Conservation (phyloP, 768 basidiomycete genomes). For the Suillus discolor region DNA sequence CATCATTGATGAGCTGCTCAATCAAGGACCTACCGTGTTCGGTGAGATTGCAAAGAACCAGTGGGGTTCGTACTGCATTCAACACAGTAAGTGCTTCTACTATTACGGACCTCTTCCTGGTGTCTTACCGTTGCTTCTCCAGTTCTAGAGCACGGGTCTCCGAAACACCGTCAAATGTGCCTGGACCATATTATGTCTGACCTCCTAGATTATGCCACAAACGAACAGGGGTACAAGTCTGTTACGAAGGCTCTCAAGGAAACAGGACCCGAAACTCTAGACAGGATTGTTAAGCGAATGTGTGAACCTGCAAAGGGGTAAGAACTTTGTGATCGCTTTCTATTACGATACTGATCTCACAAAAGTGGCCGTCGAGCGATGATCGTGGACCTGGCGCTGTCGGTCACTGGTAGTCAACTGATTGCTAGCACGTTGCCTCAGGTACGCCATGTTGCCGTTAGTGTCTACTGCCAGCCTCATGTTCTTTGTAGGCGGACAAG, state of each 20-base stretch:
- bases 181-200: constrained; percentile 77
- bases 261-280: constrained; percentile 74
- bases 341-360: constrained; percentile 20
- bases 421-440: constrained; percentile 82
- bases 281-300: constrained; percentile 77
- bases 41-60: constrained; percentile 82
- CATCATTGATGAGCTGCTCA: constrained; percentile 81
- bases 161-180: constrained; percentile 72
- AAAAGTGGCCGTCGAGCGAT: constrained; percentile 72
- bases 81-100: constrained; percentile 63
- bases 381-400: constrained; percentile 84
- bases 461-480: constrained; percentile 13
- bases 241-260: constrained; percentile 87
- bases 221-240: constrained; percentile 87
- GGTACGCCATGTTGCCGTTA: constrained; percentile 40
- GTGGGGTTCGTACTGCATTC: constrained; percentile 88
- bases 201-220: constrained; percentile 78
- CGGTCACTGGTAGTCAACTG: constrained; percentile 82
- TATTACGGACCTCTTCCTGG: constrained; percentile 9
- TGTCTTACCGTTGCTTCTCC: constrained; percentile 3
- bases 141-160: constrained; percentile 87
- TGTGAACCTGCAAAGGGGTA: constrained; percentile 86
- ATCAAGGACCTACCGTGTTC: constrained; percentile 67
- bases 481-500: constrained; percentile 66
- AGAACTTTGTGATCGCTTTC: constrained; percentile 1